Conservation (phyloP, 371 early-diverging fungal species). For the Mucor mucedo region DNA sequence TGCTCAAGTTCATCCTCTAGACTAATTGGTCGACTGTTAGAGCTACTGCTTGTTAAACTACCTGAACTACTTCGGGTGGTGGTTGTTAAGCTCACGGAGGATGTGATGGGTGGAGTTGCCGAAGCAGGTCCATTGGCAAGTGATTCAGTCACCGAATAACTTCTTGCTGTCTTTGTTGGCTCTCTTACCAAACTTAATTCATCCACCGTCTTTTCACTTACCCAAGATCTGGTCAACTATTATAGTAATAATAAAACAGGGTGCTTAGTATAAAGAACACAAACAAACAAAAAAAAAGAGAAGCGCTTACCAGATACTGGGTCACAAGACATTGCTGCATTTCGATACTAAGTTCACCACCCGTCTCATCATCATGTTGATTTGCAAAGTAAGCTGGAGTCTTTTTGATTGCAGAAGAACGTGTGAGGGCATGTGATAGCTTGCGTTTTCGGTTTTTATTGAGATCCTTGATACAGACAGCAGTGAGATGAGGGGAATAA, state of each 20-base stretch:
- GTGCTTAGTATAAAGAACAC: slow-evolving; percentile 11
- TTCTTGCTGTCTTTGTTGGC: slow-evolving; percentile 52
- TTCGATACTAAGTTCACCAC: slow-evolving; percentile 38
- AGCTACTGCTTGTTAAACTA: slow-evolving; percentile 41
- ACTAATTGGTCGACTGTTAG: slow-evolving; percentile 52
- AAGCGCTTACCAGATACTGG: slow-evolving; percentile 65
- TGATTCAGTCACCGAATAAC: slow-evolving; percentile 34
- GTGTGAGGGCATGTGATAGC: slow-evolving; percentile 44
- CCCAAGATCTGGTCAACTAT: slow-evolving; percentile 61
- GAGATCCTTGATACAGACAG: slow-evolving; percentile 54
- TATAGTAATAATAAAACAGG: slow-evolving; percentile 35
- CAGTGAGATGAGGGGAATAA: slow-evolving; percentile 60
- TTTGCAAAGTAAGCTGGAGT: slow-evolving; percentile 5
- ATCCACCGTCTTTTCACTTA: slow-evolving; percentile 77
- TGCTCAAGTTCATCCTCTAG: slow-evolving; percentile 35
- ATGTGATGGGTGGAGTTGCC: slow-evolving; percentile 11
- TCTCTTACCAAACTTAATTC: slow-evolving; percentile 73
- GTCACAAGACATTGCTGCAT: slow-evolving; percentile 60
- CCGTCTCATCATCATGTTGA: slow-evolving; percentile 27
- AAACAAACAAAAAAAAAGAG: slow-evolving; percentile 7
- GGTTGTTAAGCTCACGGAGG: slow-evolving; percentile 19
- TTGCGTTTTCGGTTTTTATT: slow-evolving; percentile 56
- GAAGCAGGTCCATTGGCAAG: neutral
- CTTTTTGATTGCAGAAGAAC: slow-evolving; percentile 28
- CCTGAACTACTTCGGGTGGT: slow-evolving; percentile 41